phyloP scores from a whole-genome alignment of 768 basidiomycete genomes.

The Leccinum longicurvipes region DNA sequence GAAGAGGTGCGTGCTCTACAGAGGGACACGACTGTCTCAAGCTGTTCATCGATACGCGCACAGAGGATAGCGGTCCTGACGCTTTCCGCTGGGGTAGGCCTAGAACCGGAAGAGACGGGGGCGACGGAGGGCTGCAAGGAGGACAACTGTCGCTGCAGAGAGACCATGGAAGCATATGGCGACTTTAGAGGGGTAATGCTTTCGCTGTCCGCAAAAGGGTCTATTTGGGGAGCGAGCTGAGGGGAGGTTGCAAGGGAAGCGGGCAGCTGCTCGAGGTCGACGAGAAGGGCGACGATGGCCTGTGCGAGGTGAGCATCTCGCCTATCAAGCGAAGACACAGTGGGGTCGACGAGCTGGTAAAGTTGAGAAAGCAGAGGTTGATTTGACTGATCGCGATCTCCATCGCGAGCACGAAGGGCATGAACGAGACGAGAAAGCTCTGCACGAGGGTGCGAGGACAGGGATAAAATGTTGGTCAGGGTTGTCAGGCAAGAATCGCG shows the following conservation, averaged over 20 bases:
- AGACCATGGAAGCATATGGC: conserved; percentile 47
- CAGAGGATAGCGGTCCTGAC: conserved; percentile 70
- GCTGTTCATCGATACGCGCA: conserved; percentile 68
- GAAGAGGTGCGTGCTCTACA: conserved; percentile 54
- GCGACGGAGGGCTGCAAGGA: conserved; percentile 50
- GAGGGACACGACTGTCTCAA: conserved; percentile 64
- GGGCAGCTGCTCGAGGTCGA: conserved; percentile 65
- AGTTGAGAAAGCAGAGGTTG: conserved; percentile 59
- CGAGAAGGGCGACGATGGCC: conserved; percentile 65
- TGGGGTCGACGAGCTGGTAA: conserved; percentile 46
- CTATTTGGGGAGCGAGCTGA: conserved; percentile 9
- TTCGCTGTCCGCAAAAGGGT: conserved; percentile 3
- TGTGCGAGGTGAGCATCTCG: conserved; percentile 62
- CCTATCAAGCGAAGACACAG: conserved; percentile 41
- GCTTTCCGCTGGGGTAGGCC: conserved; percentile 40
- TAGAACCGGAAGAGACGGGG: conserved; percentile 7
- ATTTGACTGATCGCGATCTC: conserved; percentile 4
- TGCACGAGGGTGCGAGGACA: conserved; percentile 32
- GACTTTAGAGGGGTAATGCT: conserved; percentile 3
- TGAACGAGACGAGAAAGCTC: conserved; percentile 20
- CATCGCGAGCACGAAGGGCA: conserved; percentile 13
- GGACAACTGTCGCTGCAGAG: conserved; percentile 64
- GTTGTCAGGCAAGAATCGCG: conserved; percentile 74
- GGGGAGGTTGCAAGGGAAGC: conserved; percentile 16
- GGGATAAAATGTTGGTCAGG: conserved; percentile 63